Evolutionary conservation across 495 filamentous ascomycete species (phyloP), one percentile per base, ranked within the genome.

Genomic region (Trichoderma reesei): DNA sequence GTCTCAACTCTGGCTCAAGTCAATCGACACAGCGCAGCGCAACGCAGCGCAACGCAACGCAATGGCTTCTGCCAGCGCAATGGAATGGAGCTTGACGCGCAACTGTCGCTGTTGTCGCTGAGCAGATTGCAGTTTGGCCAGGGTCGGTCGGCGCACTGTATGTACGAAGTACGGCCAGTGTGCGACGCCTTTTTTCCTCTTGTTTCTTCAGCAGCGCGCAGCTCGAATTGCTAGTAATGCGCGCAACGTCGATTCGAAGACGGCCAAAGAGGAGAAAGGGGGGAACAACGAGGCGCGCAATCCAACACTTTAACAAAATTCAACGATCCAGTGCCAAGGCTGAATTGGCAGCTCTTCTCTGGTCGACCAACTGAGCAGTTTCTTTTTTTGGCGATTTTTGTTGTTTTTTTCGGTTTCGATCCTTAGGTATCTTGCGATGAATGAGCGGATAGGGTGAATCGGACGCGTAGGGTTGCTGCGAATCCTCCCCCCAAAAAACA

Each of bases 41-140:
- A n/a, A 56, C 20, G 51, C 20, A 26, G 10, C 5, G 4, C 37
- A 39, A 39, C 5, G 5, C 37, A 39, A 39, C n/a, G 37, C 37
- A 39, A 39, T n/a, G 39, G 39, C 6, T 41, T 5, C 39, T 5
- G 37, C 37, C 4, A 4, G 10, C 37, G 51, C 20, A 56, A 10
- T 56, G 51, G 51, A 56, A 56, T 56, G 51, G 18, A 56, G 20
- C 51, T 31, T n/a, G 51, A 56, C 51, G 51, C 51, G 51, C 26
- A 26, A 56, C 42, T 14, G 51, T 34, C 51, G 31, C 51, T 48
- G n/a, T 48, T 48, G 46, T 18, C 34, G 51, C 51, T 34, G 51
- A 56, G 31, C 51, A 11, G 51, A 20, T 11, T 10, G 46, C 41
- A n/a, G n/a, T n/a, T 39, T 8, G 11, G 16, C 42, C 4, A 46